Base-by-base conservation (phyloP, 2,329 filamentous ascomycete genomes). In the Chaetomium globosum region DNA sequence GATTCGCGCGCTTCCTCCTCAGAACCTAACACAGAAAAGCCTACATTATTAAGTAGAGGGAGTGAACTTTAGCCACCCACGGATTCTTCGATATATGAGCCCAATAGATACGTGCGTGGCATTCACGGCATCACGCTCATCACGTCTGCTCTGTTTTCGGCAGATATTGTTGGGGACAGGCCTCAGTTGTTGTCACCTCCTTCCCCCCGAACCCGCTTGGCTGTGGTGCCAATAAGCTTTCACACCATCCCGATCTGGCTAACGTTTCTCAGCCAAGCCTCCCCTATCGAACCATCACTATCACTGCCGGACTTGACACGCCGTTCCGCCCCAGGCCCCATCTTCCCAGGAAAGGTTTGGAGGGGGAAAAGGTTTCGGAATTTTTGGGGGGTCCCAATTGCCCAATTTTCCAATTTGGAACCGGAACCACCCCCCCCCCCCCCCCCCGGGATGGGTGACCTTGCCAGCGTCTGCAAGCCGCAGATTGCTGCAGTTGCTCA, bases 401-500 rank as follows among this genome's bases (percentile, higher is more conserved):
- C n/a, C 46, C 9, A 21, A n/a, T n/a, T 23, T 9, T 0, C 46
- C 46, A n/a, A 9, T 10, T 3, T 48, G 1, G n/a, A 23, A 10
- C 46, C 13, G 7, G 39, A 9, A 21, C 19, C n/a, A n/a, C n/a
- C n/a, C n/a, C n/a, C n/a, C n/a, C n/a, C n/a, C n/a, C n/a, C n/a
- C n/a, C n/a, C n/a, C n/a, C 46, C 46, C n/a, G 21, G 46, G 46
- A 48, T 48, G 46, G 7, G 46, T 48, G 8, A 19, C n/a, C 46
- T 4, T 48, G 9, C 6, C n/a, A n/a, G 9, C n/a, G 1, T 23
- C 46, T n/a, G n/a, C n/a, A 48, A 23, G 46, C 46, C 46, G 23
- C 46, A 48, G 23, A 23, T n/a, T 48, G 10, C 46, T 48, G 46
- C 13, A 43, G 46, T 46, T 30, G 57, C 58, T 53, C 23, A 53